Evolutionary conservation across 1,284 basidiomycete species (phyloP).

Genomic region (Apiotrichum mycotoxinovorans): DNA sequence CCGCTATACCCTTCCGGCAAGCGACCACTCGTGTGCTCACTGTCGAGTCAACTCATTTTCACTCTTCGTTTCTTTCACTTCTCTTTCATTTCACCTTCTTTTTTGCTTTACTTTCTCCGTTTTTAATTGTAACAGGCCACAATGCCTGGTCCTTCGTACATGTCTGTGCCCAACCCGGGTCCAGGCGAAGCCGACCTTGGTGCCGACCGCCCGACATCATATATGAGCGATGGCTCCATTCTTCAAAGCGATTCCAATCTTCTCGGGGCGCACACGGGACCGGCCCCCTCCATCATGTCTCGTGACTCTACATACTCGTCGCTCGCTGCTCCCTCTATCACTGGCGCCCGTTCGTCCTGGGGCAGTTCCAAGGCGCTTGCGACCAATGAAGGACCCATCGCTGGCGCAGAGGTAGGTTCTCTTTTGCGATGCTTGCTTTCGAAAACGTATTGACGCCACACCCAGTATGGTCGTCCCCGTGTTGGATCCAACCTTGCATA

Average conservation of each 20-base stretch:
- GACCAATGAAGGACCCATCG: conserved; percentile 20
- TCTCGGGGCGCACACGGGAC: conserved; percentile 10
- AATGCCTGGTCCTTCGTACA: conserved; percentile 10
- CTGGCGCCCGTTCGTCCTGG: conserved; percentile 15
- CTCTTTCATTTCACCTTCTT: not conserved
- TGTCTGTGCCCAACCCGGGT: conserved; percentile 1
- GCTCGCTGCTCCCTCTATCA: conserved; percentile 13
- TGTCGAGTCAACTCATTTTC: no score
- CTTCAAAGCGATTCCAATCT: not conserved
- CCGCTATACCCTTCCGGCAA: no score
- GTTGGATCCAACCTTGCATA: conserved; percentile 33
- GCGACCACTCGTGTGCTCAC: no score
- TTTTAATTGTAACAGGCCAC: not conserved
- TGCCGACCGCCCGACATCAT: conserved; percentile 1
- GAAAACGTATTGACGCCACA: no score
- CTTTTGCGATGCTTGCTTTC: not conserved
- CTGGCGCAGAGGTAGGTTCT: conserved; percentile 29
- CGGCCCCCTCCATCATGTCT: conserved; percentile 39
- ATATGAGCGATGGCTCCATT: not conserved
- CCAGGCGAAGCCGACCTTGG: conserved; percentile 2
- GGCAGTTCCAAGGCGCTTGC: conserved; percentile 25
- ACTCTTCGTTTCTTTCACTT: not conserved
- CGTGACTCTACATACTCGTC: conserved; percentile 38
- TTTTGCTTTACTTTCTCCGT: not conserved
- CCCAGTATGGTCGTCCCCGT: conserved; percentile 10